Percentiles rank a stretch among this genome's conserved stretches.
Evolutionary conservation across 1,139 yeast species (phyloP).

Genomic region (Pichia sp.): DNA sequence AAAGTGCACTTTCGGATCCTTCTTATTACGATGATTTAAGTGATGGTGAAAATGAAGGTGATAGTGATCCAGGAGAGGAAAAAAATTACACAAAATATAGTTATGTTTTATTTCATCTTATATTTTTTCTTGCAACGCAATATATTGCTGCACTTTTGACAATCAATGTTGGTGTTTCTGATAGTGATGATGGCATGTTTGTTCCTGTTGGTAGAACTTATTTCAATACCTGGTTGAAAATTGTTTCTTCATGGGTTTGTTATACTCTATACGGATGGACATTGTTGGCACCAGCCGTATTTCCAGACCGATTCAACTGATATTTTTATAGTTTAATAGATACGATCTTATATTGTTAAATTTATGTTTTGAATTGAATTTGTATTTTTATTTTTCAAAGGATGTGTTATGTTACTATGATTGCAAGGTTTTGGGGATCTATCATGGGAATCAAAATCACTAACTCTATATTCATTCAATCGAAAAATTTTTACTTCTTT

Average conservation of each 20-base stretch:
- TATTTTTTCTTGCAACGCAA: constrained; percentile 92
- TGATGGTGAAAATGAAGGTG: constrained; percentile 22
- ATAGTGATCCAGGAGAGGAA: constrained; percentile 42
- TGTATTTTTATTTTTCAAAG: too few species aligned
- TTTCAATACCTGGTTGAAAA: constrained; percentile 92
- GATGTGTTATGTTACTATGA: too few species aligned
- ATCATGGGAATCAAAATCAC: too few species aligned
- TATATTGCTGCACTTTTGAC: constrained; percentile 93
- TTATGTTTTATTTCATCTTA: constrained; percentile 81
- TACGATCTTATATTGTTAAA: background rate
- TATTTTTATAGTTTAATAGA: background rate
- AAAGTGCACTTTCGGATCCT: constrained; percentile 73
- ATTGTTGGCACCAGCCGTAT: constrained; percentile 75
- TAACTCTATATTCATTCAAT: too few species aligned
- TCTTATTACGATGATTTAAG: constrained; percentile 53
- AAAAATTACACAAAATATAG: constrained; percentile 69
- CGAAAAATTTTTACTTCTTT: too few species aligned
- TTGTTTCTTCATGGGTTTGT: constrained; percentile 89
- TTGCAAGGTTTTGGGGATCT: too few species aligned
- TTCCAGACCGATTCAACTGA: constrained; percentile 72
- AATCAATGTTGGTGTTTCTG: constrained; percentile 72
- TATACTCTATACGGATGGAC: constrained; percentile 86
- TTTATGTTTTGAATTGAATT: too few species aligned
- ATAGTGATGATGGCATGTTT: constrained; percentile 61
- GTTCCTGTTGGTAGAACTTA: constrained; percentile 97